Base-by-base conservation (phyloP, 768 basidiomycete genomes). In the Paxillus ammoniavirescens region DNA sequence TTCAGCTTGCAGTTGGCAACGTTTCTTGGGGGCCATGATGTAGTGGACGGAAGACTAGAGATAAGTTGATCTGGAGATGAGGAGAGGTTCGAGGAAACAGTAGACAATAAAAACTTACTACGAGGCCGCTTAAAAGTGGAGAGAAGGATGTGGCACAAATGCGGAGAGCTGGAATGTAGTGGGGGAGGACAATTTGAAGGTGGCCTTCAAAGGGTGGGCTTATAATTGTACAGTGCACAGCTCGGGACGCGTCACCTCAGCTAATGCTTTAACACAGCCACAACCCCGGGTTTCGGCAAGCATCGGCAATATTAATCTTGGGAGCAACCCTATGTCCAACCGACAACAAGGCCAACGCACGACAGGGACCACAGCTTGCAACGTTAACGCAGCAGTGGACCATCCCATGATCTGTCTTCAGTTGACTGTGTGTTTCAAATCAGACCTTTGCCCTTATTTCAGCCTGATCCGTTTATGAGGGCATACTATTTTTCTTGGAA, bases 1-100 rank as follows among this genome's bases (percentile, higher is more conserved):
- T 57, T 76, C 77, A 14, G 70, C 57, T 52, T 75, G 75, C 71
- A 86, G 81, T 70, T 91, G 87, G 76, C 91, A 93, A 65, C 90
- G 89, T 71, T 91, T 91, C 88, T 91, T 93, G 66, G 82, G 77
- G 61, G 89, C 78, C 91, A 92, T 93, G 57, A 54, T 63, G 58
- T 42, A 50, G 65, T 12, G n/a, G 41, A 57, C 37, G 41, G 21
- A 46, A 37, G 8, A 30, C 17, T 12, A 30, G 6, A 12, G 9
- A 40, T 2, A 37, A 49, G 49, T 13, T 14, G 5, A 3, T 10
- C 54, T 40, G 41, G 26, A 42, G 30, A 35, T 8, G 35, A 37
- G 43, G 15, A 5, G 18, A 31, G 44, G 48, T 45, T 14, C 13
- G 35, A 35, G 35, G 8, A 13, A 35, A 21, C 21, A n/a, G 33